Conservation (phyloP, 2,329 filamentous ascomycete genomes). For the Xylariales sp. region DNA sequence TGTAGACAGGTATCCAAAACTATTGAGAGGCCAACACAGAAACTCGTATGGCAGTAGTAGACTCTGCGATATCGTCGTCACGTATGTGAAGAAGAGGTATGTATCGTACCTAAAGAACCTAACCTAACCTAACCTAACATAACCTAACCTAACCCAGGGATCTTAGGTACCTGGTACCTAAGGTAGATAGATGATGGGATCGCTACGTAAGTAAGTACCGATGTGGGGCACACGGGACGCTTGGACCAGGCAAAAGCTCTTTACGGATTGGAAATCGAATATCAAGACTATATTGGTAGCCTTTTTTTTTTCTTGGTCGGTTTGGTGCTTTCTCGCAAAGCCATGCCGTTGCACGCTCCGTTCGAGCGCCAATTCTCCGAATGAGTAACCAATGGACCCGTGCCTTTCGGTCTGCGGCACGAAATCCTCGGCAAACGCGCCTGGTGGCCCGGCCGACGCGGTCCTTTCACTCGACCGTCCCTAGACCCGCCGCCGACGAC, state of each 20-base stretch:
- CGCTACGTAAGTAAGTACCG: no score
- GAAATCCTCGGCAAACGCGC: slow-evolving; percentile 35
- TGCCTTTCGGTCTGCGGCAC: slow-evolving; percentile 48
- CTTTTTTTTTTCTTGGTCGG: not conserved
- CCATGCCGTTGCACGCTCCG: slow-evolving; percentile 49
- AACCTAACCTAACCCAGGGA: no score
- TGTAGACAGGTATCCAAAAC: no score
- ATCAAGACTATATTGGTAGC: not conserved
- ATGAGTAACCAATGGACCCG: slow-evolving; percentile 50
- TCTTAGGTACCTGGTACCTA: no score
- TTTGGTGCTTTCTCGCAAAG: slow-evolving; percentile 37
- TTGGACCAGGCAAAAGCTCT: slow-evolving; percentile 28
- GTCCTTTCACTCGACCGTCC: slow-evolving; percentile 43
- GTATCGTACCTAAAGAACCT: no score
- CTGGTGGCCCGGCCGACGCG: slow-evolving; percentile 37
- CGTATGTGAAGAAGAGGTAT: no score
- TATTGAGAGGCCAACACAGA: no score
- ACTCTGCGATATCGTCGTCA: no score
- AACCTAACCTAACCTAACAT: no score
- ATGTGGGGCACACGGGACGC: slow-evolving; percentile 23
- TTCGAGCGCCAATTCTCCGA: slow-evolving; percentile 49
- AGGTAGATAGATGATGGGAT: no score
- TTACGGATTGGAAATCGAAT: slow-evolving; percentile 2
- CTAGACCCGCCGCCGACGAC: slow-evolving; percentile 39
- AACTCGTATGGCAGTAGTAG: no score